Base-by-base conservation (phyloP, 192 early-diverging fungal species). In the Backusella circina region DNA sequence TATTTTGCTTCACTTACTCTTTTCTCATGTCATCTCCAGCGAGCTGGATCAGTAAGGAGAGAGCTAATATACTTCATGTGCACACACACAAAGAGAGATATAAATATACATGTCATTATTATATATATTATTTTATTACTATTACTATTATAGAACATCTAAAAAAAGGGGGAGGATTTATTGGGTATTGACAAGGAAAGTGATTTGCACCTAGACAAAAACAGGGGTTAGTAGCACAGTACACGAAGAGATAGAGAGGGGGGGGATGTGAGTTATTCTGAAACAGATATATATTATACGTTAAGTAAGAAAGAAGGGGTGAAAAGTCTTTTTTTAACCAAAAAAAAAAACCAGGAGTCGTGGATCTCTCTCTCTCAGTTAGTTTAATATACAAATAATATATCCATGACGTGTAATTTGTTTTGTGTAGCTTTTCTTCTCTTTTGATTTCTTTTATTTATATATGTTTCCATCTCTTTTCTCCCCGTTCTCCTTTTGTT, bases 311-410 rank as follows among this genome's bases (percentile, higher is more conserved):
- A 61, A 26, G 54, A 61, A 61, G 26, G 54, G 54, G 54, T 9
- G 23, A n/a, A 51, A 61, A 13, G 54, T 61, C 44, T 47, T 47
- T 47, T 47, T 47, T 47, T 61, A 61, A n/a, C n/a, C n/a, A n/a
- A n/a, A n/a, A n/a, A n/a, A 15, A 61, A 51, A 23, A 61, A 28
- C 54, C 26, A 61, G 21, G 23, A 28, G 44, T n/a, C n/a, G 44
- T 47, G 44, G 16, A 47, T 47, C 44, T 7, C 44, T 47, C n/a
- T 47, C 18, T 44, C 23, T 51, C 23, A 28, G 54, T 61, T 61
- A 61, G 54, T 12, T 61, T 61, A 61, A 61, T 61, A 54, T 54
- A 54, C 50, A 54, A 54, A 54, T 54, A n/a, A n/a, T 54, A 61
- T 61, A 61, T 12, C 54, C 54, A 61, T 61, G 54, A 8, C 54